Base-by-base conservation (phyloP, 2,329 filamentous ascomycete species). In the Dactylellina haptotyla region DNA sequence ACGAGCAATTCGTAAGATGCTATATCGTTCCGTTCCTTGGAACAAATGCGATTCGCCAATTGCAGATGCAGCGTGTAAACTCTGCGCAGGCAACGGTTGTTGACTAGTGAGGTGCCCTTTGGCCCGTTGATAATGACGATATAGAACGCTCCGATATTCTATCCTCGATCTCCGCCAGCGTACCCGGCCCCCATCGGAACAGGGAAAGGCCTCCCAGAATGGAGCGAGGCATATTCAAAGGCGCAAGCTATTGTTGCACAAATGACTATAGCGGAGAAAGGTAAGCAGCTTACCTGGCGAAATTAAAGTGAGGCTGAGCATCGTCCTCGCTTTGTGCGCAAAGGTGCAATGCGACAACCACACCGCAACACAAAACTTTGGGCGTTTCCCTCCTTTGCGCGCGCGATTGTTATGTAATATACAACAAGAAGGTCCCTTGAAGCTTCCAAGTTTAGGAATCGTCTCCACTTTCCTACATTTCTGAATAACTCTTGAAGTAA, bases 191-290 rank as follows among this genome's bases (percentile, higher is more conserved):
- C 69, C 43, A 73, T 73, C 61, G 69, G 69, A 61, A 56, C 61
- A 37, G 69, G 69, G 28, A 37, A 82, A 85, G 0, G 81, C 14
- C 51, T 76, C 32, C 39, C 85, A 4, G 85, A 86, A 66, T 94
- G 91, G 91, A 82, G 83, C 20, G 85, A 86, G 16, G 89, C 89
- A 76, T 94, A 93, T 78, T 82, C 82, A 58, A 92, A 90, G 77
- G 91, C 91, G 0, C 84, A 87, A 66, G 80, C 83, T 2, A 80
- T 93, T 12, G 90, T 94, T 14, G 86, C 87, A 59, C 85, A 87
- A 51, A 91, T 94, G 90, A 93, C 90, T 0, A 81, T 94, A 64
- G 90, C 90, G 1, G 91, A 93, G 79, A 94, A 93, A 82, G 88
- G 69, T 73, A 66, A 50, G 61, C 43, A 59, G 45, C 30, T 39